These are phyloP conservation scores for Ustilago trichophora DNA, from an alignment of 1,284 basidiomycete species.

Conservation along the genomic window DNA sequence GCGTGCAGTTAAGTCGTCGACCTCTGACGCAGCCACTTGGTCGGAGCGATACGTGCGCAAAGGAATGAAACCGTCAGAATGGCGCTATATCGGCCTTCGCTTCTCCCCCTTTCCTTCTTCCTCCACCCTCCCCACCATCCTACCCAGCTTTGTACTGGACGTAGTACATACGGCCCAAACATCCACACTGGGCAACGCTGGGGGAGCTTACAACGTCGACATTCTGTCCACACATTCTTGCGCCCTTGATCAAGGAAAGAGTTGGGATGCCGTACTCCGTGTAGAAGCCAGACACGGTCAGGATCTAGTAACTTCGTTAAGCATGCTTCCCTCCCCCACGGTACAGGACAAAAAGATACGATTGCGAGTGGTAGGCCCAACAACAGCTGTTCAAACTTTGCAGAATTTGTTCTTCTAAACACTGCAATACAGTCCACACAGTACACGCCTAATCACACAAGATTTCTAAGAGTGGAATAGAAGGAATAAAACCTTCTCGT, in stretches of 20 bases:
- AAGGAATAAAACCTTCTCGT: too few species aligned
- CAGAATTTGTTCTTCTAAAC: slow-evolving; percentile 11
- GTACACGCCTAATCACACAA: background rate
- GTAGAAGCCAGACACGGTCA: slow-evolving; percentile 15
- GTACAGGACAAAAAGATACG: slow-evolving; percentile 1
- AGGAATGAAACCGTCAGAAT: slow-evolving; percentile 29
- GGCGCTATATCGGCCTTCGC: slow-evolving; percentile 28
- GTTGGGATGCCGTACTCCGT: slow-evolving; percentile 23
- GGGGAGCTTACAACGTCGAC: slow-evolving; percentile 45
- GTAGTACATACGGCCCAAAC: slow-evolving; percentile 31
- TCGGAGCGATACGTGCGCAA: slow-evolving; percentile 21
- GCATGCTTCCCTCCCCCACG: slow-evolving; percentile 17
- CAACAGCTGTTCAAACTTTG: slow-evolving; percentile 24
- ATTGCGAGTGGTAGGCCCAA: slow-evolving; percentile 25
- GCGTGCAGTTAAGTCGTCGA: slow-evolving; percentile 4
- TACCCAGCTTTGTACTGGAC: slow-evolving; percentile 17
- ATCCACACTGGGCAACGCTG: slow-evolving; percentile 31
- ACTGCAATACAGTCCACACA: background rate
- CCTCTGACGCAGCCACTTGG: too few species aligned
- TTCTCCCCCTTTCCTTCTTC: slow-evolving; percentile 5
- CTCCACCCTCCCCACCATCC: background rate
- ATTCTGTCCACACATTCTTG: slow-evolving; percentile 31
- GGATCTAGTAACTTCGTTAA: slow-evolving; percentile 24
- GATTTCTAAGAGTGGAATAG: background rate
- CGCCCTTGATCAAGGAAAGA: background rate